These are phyloP conservation scores for Incumbomyces delicatus DNA, from an alignment of 2,329 filamentous ascomycete species.

Conservation along the genomic window DNA sequence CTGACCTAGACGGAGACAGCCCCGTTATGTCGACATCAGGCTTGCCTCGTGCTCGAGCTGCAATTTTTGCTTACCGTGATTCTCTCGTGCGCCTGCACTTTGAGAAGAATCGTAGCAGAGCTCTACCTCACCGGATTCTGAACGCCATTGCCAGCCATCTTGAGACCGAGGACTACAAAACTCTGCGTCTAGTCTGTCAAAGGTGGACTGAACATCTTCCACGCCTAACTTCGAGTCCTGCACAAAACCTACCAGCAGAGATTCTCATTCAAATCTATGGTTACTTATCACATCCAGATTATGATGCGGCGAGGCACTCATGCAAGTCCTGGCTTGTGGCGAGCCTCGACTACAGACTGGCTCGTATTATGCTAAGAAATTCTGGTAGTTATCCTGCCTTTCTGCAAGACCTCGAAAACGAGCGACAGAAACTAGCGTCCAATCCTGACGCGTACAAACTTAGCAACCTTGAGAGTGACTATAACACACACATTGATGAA, in stretches of 20 bases:
- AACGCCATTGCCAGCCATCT: constrained; percentile 9
- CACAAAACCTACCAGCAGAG: constrained; percentile 33
- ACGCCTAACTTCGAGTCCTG: constrained; percentile 9
- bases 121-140: constrained; percentile 12
- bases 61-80: constrained; percentile 18
- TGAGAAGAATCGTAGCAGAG: constrained; percentile 1
- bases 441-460: background rate
- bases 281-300: constrained; percentile 40
- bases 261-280: constrained; percentile 40
- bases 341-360: constrained; percentile 43
- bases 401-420: constrained; percentile 24
- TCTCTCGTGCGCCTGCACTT: constrained; percentile 18
- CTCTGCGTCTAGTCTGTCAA: constrained; percentile 16
- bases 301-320: constrained; percentile 51
- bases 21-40: background rate
- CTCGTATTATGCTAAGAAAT: constrained; percentile 46
- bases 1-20: background rate
- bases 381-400: constrained; percentile 37
- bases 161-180: constrained; percentile 15
- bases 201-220: constrained; percentile 14
- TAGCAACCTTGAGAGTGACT: background rate
- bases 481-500: constrained; percentile 5
- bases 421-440: constrained; percentile 10
- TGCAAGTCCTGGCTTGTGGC: constrained; percentile 52
- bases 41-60: constrained; percentile 11